Conservation (phyloP, 306 rosid genomes). For the Inga laurina region DNA sequence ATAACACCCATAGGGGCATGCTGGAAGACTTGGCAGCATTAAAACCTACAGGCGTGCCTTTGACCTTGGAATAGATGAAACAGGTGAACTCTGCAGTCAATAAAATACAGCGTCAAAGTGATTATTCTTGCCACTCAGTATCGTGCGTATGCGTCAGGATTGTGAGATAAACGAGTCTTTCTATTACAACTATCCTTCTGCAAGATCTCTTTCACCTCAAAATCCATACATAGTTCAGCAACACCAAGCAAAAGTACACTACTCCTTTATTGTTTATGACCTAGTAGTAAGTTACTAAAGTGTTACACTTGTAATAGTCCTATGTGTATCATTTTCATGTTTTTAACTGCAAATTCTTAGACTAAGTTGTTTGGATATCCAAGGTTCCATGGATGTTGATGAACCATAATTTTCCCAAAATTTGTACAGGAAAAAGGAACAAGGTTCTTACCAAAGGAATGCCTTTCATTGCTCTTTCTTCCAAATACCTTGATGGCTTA, state of each 20-base stretch:
- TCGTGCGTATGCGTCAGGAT: not conserved
- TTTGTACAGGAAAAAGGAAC: conserved; percentile 6
- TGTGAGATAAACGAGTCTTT: not conserved
- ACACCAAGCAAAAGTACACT: not conserved
- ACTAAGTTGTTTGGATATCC: not conserved
- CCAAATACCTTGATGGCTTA: conserved; percentile 87
- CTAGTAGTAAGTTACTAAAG: not conserved
- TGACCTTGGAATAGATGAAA: conserved; percentile 45
- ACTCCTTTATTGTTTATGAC: not conserved
- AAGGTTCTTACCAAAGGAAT: conserved; percentile 69
- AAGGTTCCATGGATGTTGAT: not conserved
- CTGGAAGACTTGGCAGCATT: not conserved
- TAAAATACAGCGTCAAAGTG: conserved; percentile 21
- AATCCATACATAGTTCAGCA: not conserved
- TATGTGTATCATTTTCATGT: not conserved
- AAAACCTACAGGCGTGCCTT: conserved; percentile 55
- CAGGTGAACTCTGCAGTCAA: conserved; percentile 74
- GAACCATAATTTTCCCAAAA: not conserved
- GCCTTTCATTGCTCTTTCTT: conserved; percentile 87
- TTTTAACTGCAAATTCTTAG: not conserved
- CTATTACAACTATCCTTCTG: not conserved
- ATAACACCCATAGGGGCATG: not conserved
- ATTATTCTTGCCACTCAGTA: conserved; percentile 14
- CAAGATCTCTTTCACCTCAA: not conserved
- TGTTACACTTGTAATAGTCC: not conserved